Base-by-base conservation (phyloP, 257 asterid genomes). In the Nicotiana noctiflora region DNA sequence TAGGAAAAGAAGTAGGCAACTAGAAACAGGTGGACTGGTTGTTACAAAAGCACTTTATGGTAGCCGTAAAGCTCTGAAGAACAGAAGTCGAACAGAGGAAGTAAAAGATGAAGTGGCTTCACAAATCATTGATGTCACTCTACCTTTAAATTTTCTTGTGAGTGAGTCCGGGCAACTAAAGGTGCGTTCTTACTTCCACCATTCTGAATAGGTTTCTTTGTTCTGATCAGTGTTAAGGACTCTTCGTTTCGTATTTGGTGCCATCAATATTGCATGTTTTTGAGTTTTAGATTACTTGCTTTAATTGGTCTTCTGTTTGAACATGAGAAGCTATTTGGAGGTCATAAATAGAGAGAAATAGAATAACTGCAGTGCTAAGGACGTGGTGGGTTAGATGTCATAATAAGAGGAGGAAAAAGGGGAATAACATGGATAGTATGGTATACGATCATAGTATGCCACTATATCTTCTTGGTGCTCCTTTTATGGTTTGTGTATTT, bases 91-190 rank as follows among this genome's bases (percentile, higher is more conserved):
- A 79, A 84, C 83, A 23, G 90, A 88, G 85, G 96, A 87, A 88
- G 84, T 84, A 76, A 85, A 81, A 74, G 93, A 92, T 80, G 93
- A 79, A 76, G 83, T 83, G 68, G 86, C 87, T 79, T 91, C 94
- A 57, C 93, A 92, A 85, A 85, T 90, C 84, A 57, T 92, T 2
- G 98, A 96, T 83, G 98, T 96, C 80, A 89, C 97, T 78, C 32
- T 92, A 81, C 98, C 99, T 46, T 88, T 96, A 37, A 96, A 92
- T 86, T 96, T 96, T 86, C 93, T 96, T 40, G 93, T 96, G 79
- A 91, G 84, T 23, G 97, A 92, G 46, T 84, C 95, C 15, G 97
- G 98, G 82, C 88, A 90, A 81, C 97, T 94, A 82, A 96, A 96
- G 99, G 99, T 95, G 77, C 9, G 9, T 74, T 15, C 51, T 72